A percentile compares a stretch with the other conserved stretches of the same genome.
These are phyloP conservation scores for Ganoderma boninense DNA, from an alignment of 1,284 basidiomycete genomes.

Conservation along the genomic window DNA sequence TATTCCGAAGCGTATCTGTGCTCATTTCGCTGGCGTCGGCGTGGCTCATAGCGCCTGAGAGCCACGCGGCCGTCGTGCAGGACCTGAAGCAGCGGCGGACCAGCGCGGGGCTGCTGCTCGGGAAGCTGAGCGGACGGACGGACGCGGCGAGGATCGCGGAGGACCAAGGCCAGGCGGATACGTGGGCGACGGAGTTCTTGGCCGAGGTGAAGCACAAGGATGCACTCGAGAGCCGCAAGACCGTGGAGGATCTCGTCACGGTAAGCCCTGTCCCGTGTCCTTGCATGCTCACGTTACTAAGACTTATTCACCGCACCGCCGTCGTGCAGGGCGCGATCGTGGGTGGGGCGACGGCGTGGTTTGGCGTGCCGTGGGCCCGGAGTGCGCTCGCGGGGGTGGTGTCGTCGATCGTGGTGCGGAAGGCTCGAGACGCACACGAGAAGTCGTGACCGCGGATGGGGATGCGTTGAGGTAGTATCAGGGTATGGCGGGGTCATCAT, in stretches of 20 bases:
- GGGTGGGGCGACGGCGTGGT: background rate
- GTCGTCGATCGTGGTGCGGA: background rate
- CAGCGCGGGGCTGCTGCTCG: background rate
- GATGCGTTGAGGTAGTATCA: background rate
- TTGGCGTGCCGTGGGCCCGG: slow-evolving; percentile 2
- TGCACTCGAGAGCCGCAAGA: background rate
- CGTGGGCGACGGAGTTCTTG: background rate
- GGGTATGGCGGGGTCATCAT: background rate
- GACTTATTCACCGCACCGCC: background rate
- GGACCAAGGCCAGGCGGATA: background rate
- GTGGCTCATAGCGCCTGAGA: background rate
- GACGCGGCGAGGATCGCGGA: background rate
- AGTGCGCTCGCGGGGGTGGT: background rate
- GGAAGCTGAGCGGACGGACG: background rate
- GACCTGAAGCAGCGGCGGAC: slow-evolving; percentile 4
- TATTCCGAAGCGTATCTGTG: background rate
- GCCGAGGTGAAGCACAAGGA: slow-evolving; percentile 1
- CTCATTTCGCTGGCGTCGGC: background rate
- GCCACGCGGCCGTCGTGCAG: background rate
- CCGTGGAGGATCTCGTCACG: background rate
- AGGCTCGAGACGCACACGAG: background rate
- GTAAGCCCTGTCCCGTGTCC: background rate
- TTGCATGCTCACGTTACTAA: background rate
- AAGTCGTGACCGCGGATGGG: background rate
- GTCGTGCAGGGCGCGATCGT: background rate